Conservation (phyloP, 805 yeast species). For the Isabelozyma gotoi region DNA sequence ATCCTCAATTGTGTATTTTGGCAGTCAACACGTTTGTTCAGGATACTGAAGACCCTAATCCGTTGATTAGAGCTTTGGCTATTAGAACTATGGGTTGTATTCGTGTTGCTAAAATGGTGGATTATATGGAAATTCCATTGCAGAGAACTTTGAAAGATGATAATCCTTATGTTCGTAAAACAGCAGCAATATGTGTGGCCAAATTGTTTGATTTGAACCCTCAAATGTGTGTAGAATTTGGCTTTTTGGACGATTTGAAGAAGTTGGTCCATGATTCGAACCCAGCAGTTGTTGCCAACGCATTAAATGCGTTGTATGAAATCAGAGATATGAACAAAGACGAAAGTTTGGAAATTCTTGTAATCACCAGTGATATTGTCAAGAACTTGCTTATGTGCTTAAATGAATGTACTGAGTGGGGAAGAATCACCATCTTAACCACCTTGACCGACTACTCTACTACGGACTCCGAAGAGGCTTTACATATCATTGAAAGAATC, state of each 20-base stretch:
- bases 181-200: constrained; percentile 97
- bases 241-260: constrained; percentile 70
- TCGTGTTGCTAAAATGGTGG: constrained; percentile 91
- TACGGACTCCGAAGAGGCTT: constrained; percentile 60
- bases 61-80: constrained; percentile 92
- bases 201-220: constrained; percentile 86
- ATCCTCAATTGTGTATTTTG: constrained; percentile 92
- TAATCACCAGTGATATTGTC: constrained; percentile 41
- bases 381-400: constrained; percentile 75
- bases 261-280: constrained; percentile 78
- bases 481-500: constrained; percentile 83
- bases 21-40: constrained; percentile 96
- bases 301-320: constrained; percentile 82
- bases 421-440: constrained; percentile 83
- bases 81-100: constrained; percentile 99
- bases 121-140: constrained; percentile 88
- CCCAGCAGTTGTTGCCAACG: constrained; percentile 97
- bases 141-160: constrained; percentile 84
- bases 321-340: constrained; percentile 67
- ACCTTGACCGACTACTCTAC: constrained; percentile 76
- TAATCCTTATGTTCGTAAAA: constrained; percentile 95
- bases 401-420: constrained; percentile 99
- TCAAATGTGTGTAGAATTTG: constrained; percentile 79
- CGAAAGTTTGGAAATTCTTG: constrained; percentile 35
- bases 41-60: constrained; percentile 96